Evolutionary conservation across 2,329 filamentous ascomycete species (phyloP).

Genomic region (Colletotrichum theobromicola): DNA sequence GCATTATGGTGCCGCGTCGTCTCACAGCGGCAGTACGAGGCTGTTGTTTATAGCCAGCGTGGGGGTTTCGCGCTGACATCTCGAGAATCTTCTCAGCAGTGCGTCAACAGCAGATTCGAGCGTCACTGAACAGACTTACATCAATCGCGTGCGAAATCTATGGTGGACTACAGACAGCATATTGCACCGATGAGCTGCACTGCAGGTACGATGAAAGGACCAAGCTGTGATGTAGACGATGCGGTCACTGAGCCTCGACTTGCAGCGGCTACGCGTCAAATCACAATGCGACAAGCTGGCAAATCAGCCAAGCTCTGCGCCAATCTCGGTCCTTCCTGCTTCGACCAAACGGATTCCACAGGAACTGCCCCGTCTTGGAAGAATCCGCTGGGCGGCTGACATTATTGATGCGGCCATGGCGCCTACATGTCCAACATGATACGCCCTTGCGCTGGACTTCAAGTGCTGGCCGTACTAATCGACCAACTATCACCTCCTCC

Average conservation of each 20-base stretch:
- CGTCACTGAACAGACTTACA: not conserved
- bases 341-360: not conserved
- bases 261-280: not conserved
- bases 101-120: not conserved
- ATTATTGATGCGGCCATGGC: not conserved
- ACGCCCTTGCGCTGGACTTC: not conserved
- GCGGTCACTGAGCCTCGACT: not conserved
- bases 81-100: not conserved
- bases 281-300: not conserved
- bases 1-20: not conserved
- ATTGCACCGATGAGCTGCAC: not conserved
- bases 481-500: not conserved
- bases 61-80: not conserved
- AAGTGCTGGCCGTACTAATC: not conserved
- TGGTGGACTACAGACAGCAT: not conserved
- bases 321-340: not conserved
- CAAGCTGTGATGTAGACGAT: not conserved
- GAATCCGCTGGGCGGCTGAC: not conserved
- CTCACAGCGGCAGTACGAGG: not conserved
- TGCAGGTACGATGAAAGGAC: not conserved
- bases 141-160: rapidly evolving
- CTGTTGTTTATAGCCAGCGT: not conserved
- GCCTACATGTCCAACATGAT: not conserved
- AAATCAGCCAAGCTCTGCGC: not conserved
- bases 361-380: not conserved